These are phyloP conservation scores for Wallacemonas rigidus DNA, from an alignment of 208 protist species.

Conservation along the genomic window DNA sequence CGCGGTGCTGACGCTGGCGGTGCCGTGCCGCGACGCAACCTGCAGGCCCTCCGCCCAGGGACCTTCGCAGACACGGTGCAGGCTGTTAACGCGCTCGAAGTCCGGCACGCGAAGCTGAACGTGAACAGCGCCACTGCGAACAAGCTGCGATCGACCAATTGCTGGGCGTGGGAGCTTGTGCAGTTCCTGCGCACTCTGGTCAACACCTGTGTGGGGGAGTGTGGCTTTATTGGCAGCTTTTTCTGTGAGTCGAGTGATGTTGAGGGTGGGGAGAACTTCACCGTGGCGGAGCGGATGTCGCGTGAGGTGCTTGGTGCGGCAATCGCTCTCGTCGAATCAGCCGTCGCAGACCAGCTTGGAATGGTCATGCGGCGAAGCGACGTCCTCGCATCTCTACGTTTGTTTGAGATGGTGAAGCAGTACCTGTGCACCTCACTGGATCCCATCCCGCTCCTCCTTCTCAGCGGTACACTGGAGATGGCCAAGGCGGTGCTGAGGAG, in stretches of 20 bases:
- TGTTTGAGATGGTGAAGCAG: conserved; percentile 73
- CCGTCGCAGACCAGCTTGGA: conserved; percentile 45
- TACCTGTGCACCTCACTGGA: conserved; percentile 76
- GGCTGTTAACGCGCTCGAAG: conserved; percentile 43
- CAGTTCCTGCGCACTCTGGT: conserved; percentile 55
- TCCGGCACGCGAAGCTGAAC: conserved; percentile 51
- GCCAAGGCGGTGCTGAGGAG: conserved; percentile 57
- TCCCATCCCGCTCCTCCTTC: conserved; percentile 80
- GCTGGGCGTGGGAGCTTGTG: conserved; percentile 71
- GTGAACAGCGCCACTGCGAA: conserved; percentile 29
- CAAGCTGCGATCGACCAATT: conserved; percentile 54
- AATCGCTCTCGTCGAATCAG: conserved; percentile 36
- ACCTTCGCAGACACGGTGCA: conserved; percentile 67
- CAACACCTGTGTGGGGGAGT: conserved; percentile 63
- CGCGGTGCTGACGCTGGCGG: conserved; percentile 1
- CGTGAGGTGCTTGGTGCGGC: conserved; percentile 51
- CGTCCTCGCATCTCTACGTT: conserved; percentile 65
- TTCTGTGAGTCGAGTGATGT: conserved; percentile 58
- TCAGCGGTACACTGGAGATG: conserved; percentile 80
- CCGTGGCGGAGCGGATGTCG: conserved; percentile 53
- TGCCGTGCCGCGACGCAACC: conserved; percentile 16
- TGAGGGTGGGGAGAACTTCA: conserved; percentile 53
- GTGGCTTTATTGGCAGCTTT: conserved; percentile 80
- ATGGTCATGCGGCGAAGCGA: conserved; percentile 56
- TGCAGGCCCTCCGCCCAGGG: conserved; percentile 39